Conservation (phyloP, 371 early-diverging fungal genomes). For the Mortierella sp. region DNA sequence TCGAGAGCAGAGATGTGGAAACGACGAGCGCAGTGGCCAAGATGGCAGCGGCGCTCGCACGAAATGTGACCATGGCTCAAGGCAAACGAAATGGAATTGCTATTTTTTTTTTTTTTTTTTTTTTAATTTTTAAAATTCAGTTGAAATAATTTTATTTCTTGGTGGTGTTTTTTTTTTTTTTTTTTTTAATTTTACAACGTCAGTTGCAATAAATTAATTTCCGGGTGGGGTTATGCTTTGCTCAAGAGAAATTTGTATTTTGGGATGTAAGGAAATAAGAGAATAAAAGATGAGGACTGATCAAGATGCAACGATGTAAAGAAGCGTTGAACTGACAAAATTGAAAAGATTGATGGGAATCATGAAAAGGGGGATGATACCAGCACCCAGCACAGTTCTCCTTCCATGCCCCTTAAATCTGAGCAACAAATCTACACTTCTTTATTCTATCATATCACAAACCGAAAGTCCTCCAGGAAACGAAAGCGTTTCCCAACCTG, state of each 20-base stretch:
- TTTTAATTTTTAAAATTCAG: not conserved
- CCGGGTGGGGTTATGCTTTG: not conserved
- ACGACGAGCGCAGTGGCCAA: conserved; percentile 20
- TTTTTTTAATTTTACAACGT: not conserved
- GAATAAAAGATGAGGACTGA: not conserved
- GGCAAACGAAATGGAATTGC: not conserved
- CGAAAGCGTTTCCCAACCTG: conserved; percentile 42
- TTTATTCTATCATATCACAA: not conserved
- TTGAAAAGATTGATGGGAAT: not conserved
- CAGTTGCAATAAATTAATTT: not conserved
- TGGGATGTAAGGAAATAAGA: too few species aligned
- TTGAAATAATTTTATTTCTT: too few species aligned
- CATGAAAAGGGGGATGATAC: not conserved
- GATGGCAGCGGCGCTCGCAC: conserved; percentile 15
- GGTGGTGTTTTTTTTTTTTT: too few species aligned
- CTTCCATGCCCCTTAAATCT: not conserved
- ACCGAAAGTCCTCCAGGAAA: conserved; percentile 29
- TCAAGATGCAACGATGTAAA: too few species aligned
- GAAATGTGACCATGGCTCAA: conserved; percentile 28
- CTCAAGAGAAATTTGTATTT: too few species aligned
- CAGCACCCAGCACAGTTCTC: too few species aligned
- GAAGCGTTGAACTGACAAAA: not conserved
- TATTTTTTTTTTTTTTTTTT: not conserved
- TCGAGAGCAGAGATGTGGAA: conserved; percentile 18
- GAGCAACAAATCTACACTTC: not conserved